A percentile compares a stretch with the other conserved stretches of the same genome.
These are phyloP conservation scores for Boletus tomentosulus DNA, from an alignment of 768 basidiomycete genomes.

Conservation along the genomic window DNA sequence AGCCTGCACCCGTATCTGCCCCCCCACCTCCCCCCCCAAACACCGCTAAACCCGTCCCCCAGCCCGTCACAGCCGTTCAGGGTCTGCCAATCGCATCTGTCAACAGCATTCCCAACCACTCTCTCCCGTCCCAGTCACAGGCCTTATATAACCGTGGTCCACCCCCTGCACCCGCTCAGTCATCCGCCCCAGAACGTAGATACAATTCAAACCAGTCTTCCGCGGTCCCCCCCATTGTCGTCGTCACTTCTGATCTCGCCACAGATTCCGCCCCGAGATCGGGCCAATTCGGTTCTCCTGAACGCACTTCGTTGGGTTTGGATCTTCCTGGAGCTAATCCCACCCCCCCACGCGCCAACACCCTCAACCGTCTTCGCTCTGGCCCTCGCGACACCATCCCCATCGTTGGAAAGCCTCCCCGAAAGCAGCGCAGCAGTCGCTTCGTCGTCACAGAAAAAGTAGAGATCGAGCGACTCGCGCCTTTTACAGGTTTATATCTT, in stretches of 20 bases:
- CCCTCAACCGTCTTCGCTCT: conserved; percentile 71
- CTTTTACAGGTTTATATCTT: conserved; percentile 65
- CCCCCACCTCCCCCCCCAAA: conserved; percentile 63
- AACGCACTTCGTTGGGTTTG: conserved; percentile 44
- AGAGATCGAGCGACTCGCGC: conserved; percentile 90
- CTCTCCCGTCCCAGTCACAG: conserved; percentile 38
- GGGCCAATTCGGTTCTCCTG: conserved; percentile 40
- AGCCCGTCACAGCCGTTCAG: conserved; percentile 38
- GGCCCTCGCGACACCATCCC: conserved; percentile 96
- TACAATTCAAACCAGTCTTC: conserved; percentile 39
- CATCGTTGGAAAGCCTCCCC: conserved; percentile 91
- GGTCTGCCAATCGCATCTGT: conserved; percentile 35
- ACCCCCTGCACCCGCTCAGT: conserved; percentile 36
- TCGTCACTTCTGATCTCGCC: conserved; percentile 71
- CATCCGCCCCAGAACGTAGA: conserved; percentile 57
- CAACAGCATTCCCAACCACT: conserved; percentile 36
- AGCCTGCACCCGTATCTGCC: conserved; percentile 34
- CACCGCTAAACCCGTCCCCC: conserved; percentile 61
- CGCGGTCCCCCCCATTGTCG: conserved; percentile 77
- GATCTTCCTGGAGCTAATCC: conserved; percentile 43
- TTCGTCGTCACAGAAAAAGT: conserved; percentile 96
- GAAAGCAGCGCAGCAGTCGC: conserved; percentile 95
- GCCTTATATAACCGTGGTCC: conserved; percentile 41
- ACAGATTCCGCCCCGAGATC: conserved; percentile 43
- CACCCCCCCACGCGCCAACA: conserved; percentile 61